Evolutionary conservation across 2,329 filamentous ascomycete genomes (phyloP).

Genomic region (Lojkania enalia): DNA sequence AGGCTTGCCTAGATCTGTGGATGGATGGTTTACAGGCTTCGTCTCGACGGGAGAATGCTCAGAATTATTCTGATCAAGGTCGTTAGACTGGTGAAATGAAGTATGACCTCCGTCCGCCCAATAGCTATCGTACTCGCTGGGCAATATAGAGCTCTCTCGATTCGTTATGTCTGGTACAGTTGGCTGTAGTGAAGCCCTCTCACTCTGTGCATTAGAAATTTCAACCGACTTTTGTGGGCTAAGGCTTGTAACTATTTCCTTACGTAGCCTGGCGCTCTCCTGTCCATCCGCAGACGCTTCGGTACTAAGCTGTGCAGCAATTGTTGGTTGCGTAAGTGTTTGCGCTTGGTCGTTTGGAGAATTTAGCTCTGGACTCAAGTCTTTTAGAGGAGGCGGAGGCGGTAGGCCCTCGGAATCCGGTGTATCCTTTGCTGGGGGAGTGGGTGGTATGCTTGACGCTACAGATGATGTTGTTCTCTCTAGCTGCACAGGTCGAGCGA

Average conservation of each 20-base stretch:
- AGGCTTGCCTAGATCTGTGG: constrained; percentile 20
- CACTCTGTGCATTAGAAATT: constrained; percentile 21
- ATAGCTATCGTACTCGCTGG: constrained; percentile 69
- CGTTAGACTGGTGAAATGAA: constrained; percentile 36
- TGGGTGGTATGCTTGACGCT: constrained; percentile 48
- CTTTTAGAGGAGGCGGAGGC: constrained; percentile 42
- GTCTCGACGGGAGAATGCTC: constrained; percentile 8
- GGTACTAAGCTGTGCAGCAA: constrained; percentile 50
- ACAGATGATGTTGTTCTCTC: constrained; percentile 41
- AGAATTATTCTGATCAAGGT: constrained; percentile 25
- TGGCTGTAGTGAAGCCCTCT: constrained; percentile 31
- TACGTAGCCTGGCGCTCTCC: constrained; percentile 71
- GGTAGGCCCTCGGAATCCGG: constrained; percentile 35
- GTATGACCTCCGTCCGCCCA: constrained; percentile 58
- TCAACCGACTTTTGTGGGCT: constrained; percentile 41
- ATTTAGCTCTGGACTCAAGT: constrained; percentile 36
- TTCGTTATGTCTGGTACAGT: constrained; percentile 23
- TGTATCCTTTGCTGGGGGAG: constrained; percentile 52
- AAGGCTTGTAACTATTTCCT: constrained; percentile 74
- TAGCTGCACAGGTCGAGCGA: constrained; percentile 43
- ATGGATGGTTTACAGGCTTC: constrained; percentile 9
- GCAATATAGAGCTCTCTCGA: constrained; percentile 66
- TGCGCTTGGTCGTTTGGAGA: constrained; percentile 11
- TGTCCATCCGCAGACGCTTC: constrained; percentile 60
- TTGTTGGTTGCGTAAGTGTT: constrained; percentile 27